A percentile compares a stretch with the other conserved stretches of the same genome.
phyloP scores from a whole-genome alignment of 2,329 filamentous ascomycete species.

The Fusarium globosum region DNA sequence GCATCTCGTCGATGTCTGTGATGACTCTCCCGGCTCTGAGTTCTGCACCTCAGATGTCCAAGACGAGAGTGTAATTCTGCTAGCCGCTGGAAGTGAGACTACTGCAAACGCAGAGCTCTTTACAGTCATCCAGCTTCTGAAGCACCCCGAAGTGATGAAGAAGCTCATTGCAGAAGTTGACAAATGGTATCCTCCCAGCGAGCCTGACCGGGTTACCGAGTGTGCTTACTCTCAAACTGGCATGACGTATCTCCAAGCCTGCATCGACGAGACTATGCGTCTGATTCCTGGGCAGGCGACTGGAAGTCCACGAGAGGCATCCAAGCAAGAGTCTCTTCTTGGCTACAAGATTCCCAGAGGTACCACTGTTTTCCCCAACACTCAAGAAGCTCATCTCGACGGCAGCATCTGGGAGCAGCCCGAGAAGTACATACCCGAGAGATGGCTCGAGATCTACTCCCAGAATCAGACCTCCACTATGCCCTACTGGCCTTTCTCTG shows the following conservation, averaged over 20 bases:
- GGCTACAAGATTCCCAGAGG: background rate
- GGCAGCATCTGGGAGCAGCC: background rate
- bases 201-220: background rate
- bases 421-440: background rate
- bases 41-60: constrained; percentile 1
- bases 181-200: constrained; percentile 4
- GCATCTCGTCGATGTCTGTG: constrained; percentile 4
- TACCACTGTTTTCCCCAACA: constrained; percentile 1
- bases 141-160: background rate
- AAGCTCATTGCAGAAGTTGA: constrained; percentile 2
- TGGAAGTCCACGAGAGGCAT: background rate
- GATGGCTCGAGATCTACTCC: background rate
- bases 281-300: background rate
- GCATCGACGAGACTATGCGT: constrained; percentile 4
- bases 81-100: constrained; percentile 1
- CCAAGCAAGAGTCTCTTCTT: background rate
- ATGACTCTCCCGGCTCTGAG: background rate
- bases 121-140: constrained; percentile 3
- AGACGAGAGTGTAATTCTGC: constrained; percentile 1
- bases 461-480: background rate
- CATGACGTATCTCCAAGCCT: constrained; percentile 4
- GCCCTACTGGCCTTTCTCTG: constrained; percentile 1
- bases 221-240: constrained; percentile 4
- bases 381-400: background rate
- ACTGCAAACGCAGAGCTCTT: constrained; percentile 5